Percentiles rank a stretch among this genome's conserved stretches.
Conservation (phyloP, 1,284 basidiomycete genomes). For the Porogramme epimiltina region DNA sequence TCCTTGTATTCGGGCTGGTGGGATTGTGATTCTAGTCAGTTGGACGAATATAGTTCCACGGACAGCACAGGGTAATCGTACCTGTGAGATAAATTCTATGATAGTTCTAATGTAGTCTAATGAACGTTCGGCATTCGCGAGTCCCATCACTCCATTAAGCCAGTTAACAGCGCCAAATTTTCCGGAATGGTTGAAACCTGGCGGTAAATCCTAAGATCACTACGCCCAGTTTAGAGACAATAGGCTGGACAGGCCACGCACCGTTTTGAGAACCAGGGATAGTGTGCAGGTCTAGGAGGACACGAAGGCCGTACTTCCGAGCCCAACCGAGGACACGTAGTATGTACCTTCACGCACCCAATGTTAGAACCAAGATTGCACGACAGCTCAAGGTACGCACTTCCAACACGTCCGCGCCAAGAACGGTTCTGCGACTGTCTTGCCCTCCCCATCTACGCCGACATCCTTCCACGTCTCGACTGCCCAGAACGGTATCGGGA, state of each 20-base stretch:
- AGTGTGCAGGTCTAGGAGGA: slow-evolving; percentile 85
- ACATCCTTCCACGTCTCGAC: slow-evolving; percentile 61
- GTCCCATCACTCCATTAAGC: slow-evolving; percentile 63
- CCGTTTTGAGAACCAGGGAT: slow-evolving; percentile 79
- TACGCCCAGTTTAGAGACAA: too few species aligned
- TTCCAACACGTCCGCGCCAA: slow-evolving; percentile 36
- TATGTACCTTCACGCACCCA: slow-evolving; percentile 56
- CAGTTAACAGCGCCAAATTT: slow-evolving; percentile 53
- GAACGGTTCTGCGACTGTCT: slow-evolving; percentile 35
- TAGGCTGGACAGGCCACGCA: too few species aligned
- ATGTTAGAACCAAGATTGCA: slow-evolving; percentile 16
- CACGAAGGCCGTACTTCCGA: slow-evolving; percentile 86
- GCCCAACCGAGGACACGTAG: slow-evolving; percentile 80
- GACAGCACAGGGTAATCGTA: too few species aligned
- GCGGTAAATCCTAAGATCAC: too few species aligned
- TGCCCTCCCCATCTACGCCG: slow-evolving; percentile 24
- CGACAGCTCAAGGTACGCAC: slow-evolving; percentile 23
- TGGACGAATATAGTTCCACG: too few species aligned
- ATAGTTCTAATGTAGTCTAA: slow-evolving; percentile 58
- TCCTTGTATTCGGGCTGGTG: slow-evolving; percentile 49
- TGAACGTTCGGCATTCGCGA: slow-evolving; percentile 61
- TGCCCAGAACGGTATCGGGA: slow-evolving; percentile 82
- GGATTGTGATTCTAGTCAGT: too few species aligned
- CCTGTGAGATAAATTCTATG: slow-evolving; percentile 59
- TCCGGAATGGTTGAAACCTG: slow-evolving; percentile 57